Conservation (phyloP, 2,329 filamentous ascomycete genomes). For the Geosmithia putterillii region DNA sequence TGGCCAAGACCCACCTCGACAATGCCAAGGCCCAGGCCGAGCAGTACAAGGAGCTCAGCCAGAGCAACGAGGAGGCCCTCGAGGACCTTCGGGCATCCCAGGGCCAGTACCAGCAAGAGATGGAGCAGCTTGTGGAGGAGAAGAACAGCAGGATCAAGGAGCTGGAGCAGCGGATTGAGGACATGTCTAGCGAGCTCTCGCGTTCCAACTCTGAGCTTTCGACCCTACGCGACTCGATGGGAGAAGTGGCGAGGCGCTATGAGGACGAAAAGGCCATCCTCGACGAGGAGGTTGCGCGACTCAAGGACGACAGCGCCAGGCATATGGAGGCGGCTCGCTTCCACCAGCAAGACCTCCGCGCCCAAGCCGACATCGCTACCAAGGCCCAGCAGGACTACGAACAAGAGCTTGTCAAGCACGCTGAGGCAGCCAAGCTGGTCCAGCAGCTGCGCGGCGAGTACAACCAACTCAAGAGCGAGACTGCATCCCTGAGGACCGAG, state of each 20-base stretch:
- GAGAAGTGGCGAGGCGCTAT: conserved; percentile 55
- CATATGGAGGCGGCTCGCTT: conserved; percentile 70
- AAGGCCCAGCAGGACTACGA: conserved; percentile 95
- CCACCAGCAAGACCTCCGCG: conserved; percentile 83
- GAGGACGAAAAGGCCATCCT: conserved; percentile 74
- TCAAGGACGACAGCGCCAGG: conserved; percentile 75
- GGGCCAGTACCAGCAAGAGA: conserved; percentile 80
- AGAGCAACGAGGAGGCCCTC: conserved; percentile 77
- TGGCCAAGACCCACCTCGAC: conserved; percentile 69
- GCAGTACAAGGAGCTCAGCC: conserved; percentile 79
- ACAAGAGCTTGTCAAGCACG: conserved; percentile 85
- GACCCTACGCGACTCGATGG: conserved; percentile 65
- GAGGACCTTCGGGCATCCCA: conserved; percentile 67
- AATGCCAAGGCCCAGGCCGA: conserved; percentile 71
- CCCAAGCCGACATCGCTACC: conserved; percentile 85
- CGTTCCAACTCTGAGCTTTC: conserved; percentile 75
- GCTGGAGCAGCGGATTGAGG: conserved; percentile 71
- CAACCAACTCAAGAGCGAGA: conserved; percentile 70
- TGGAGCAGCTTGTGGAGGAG: conserved; percentile 60
- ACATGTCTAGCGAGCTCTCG: conserved; percentile 70
- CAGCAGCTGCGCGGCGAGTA: conserved; percentile 69
- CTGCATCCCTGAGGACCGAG: conserved; percentile 64
- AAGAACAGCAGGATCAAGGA: conserved; percentile 74
- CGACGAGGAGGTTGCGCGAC: conserved; percentile 64
- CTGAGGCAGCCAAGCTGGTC: conserved; percentile 79